Evolutionary conservation across 2,329 filamentous ascomycete species (phyloP), one percentile per base, ranked within the genome.

Genomic region (Hortaea werneckii): DNA sequence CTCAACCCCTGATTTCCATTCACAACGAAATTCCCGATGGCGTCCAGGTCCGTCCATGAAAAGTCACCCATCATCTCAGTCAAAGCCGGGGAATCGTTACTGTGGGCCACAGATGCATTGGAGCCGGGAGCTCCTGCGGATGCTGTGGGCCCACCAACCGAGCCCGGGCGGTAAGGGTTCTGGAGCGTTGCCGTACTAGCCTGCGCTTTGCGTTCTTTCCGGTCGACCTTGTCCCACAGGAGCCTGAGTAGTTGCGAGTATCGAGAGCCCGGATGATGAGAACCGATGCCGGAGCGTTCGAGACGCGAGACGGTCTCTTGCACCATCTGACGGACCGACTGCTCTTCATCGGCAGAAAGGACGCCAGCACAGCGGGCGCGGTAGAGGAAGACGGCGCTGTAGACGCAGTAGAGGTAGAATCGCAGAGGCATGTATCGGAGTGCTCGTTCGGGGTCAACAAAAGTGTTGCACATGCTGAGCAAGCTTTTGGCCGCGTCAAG

Each of bases 341-440:
- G 60, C 47, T 73, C 70, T 52, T 73, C 70, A 39, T 72, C 70
- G 11, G 64, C 57, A 13, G 62, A 61, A n/a, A 73, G 67, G 20
- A 72, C 70, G 38, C 70, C 70, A 2, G 69, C 70, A 46, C 67
- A 71, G 45, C 69, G 62, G 1, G 70, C 70, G 28, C 69, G 66
- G 54, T 73, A 73, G 7, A 73, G 59, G 54, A 73, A 73, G 6
- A 73, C 70, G 7, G 68, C 70, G 1, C 67, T 67, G 47, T 73
- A 72, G 28, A 73, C 67, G 5, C 70, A 67, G 55, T 72, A 73
- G 13, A 73, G 65, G 47, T 71, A 72, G 57, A 71, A 73, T 2
- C 69, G 63, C 1, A 73, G 52, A 0, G 70, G 70, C 70, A 73
- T 72, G 49, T 66, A 72, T 29, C 70, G 66, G 1, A 73, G 58